These are phyloP conservation scores for Suillus lakei DNA, from an alignment of 768 basidiomycete species.

Conservation along the genomic window DNA sequence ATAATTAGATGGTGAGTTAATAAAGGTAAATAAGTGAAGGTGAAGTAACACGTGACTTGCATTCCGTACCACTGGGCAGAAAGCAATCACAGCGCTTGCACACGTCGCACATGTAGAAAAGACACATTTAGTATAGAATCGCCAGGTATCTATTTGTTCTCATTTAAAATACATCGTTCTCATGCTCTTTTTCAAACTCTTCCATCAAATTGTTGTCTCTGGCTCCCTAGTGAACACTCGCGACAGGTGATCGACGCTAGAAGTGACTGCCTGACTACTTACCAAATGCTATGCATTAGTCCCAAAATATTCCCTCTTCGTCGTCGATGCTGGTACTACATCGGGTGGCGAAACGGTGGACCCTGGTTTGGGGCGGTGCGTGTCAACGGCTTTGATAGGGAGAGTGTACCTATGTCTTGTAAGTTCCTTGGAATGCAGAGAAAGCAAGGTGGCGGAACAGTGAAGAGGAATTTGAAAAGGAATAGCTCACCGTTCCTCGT, in stretches of 20 bases:
- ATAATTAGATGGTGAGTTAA: neutral
- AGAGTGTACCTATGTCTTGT: conserved; percentile 69
- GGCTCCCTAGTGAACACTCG: neutral
- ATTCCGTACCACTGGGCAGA: neutral
- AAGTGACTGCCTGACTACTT: neutral
- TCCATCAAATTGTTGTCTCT: neutral
- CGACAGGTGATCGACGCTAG: neutral
- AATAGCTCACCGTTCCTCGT: conserved; percentile 79
- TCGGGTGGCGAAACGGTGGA: conserved; percentile 24
- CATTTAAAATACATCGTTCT: neutral
- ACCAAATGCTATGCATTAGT: neutral
- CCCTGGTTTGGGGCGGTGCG: conserved; percentile 70
- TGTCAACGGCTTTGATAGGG: conserved; percentile 93
- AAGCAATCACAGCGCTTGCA: no score
- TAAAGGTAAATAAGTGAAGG: neutral
- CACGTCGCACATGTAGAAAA: neutral
- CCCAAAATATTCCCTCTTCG: conserved; percentile 43
- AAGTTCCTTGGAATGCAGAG: conserved; percentile 8
- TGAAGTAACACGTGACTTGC: neutral
- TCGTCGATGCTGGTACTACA: conserved; percentile 16
- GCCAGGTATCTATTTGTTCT: neutral
- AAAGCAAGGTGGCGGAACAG: neutral
- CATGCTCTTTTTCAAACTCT: neutral
- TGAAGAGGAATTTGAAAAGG: neutral
- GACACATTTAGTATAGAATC: neutral